phyloP scores from a whole-genome alignment of 2,329 filamentous ascomycete species.

The Calonectria pseudoturangicola region DNA sequence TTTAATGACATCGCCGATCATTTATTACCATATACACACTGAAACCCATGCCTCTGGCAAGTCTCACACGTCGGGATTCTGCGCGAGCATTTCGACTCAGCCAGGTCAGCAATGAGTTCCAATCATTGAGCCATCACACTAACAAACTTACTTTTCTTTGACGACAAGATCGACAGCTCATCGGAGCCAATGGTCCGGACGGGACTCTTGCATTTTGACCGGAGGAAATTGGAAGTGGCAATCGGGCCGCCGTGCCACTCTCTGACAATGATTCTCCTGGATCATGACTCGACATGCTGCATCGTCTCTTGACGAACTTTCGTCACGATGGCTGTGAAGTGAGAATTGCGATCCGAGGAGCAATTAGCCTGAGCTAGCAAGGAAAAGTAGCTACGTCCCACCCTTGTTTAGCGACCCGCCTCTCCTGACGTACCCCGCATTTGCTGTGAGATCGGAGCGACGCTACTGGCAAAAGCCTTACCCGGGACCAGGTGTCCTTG shows the following conservation, averaged over 20 bases:
- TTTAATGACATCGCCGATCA: no score
- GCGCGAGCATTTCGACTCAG: constrained; percentile 42
- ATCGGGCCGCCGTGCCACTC: not conserved
- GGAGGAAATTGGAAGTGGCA: constrained; percentile 12
- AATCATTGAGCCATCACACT: not conserved
- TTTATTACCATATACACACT: constrained; percentile 40
- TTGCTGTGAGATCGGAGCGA: not conserved
- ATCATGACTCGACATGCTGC: constrained; percentile 36
- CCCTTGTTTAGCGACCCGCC: not conserved
- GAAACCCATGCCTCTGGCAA: constrained; percentile 37
- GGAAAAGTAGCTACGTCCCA: not conserved
- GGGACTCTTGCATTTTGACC: not conserved
- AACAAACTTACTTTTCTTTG: constrained; percentile 34
- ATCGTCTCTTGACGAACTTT: not conserved
- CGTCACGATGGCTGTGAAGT: constrained; percentile 6
- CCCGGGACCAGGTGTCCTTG: not conserved
- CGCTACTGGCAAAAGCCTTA: constrained; percentile 14
- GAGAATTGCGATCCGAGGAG: not conserved
- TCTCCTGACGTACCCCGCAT: constrained; percentile 7
- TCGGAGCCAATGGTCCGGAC: constrained; percentile 15
- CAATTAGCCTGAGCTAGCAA: not conserved
- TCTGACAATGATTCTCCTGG: constrained; percentile 12
- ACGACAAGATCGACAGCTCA: constrained; percentile 43
- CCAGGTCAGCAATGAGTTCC: not conserved
- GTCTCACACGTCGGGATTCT: constrained; percentile 39